A percentile compares a stretch with the other conserved stretches of the same genome.
These are phyloP conservation scores for Hysterium pulicare DNA, from an alignment of 2,329 filamentous ascomycete genomes.

Conservation along the genomic window DNA sequence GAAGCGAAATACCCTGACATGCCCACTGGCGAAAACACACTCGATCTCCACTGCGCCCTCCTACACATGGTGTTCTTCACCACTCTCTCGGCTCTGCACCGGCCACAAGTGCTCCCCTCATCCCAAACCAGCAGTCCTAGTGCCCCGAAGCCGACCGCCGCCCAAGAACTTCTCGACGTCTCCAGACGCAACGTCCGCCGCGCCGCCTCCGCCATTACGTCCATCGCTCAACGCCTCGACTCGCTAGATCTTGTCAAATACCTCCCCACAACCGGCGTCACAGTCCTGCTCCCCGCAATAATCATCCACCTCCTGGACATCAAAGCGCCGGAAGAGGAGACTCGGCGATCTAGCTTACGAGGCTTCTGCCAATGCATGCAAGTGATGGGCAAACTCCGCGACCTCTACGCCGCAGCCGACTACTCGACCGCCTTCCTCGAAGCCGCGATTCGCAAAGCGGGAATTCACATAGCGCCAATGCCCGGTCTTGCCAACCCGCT, in stretches of 20 bases:
- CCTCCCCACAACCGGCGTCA: constrained; percentile 85
- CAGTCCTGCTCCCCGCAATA: constrained; percentile 85
- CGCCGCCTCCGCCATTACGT: constrained; percentile 80
- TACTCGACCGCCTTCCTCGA: constrained; percentile 95
- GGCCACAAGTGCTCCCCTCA: constrained; percentile 83
- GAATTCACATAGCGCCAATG: constrained; percentile 63
- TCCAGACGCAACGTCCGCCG: constrained; percentile 80
- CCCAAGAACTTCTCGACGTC: constrained; percentile 71
- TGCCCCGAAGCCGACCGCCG: constrained; percentile 41
- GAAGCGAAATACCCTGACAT: constrained; percentile 68
- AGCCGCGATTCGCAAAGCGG: constrained; percentile 81
- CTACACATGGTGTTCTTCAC: constrained; percentile 94
- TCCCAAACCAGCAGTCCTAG: constrained; percentile 54
- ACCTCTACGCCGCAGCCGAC: constrained; percentile 91
- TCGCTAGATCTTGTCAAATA: constrained; percentile 69
- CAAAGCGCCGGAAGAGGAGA: constrained; percentile 72
- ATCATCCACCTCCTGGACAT: constrained; percentile 92
- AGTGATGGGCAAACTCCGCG: constrained; percentile 80
- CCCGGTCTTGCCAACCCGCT: constrained; percentile 13
- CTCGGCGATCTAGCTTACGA: constrained; percentile 68
- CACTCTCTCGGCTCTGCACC: constrained; percentile 83
- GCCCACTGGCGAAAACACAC: constrained; percentile 57
- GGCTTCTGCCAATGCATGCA: constrained; percentile 92
- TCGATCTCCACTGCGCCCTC: constrained; percentile 74
- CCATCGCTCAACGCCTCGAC: constrained; percentile 75